Conservation (phyloP, 371 early-diverging fungal genomes). For the Homolaphlyctis polyrhiza region DNA sequence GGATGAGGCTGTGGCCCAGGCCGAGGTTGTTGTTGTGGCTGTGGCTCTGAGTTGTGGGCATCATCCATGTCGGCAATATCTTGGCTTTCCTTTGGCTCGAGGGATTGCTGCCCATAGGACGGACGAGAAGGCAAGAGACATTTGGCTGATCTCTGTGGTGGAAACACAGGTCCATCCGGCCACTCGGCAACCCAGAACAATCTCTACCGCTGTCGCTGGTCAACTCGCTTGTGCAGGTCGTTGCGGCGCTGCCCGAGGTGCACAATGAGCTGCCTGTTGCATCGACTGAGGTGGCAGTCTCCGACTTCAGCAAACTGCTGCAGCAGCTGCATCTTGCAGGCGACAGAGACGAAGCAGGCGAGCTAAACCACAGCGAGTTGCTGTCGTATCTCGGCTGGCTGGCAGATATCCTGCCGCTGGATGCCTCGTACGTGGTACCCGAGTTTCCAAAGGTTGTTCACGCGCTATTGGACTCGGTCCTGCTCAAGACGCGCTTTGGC, state of each 20-base stretch:
- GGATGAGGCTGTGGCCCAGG: no score
- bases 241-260: not conserved
- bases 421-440: not conserved
- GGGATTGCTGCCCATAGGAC: no score
- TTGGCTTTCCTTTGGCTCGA: no score
- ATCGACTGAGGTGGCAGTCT: not conserved
- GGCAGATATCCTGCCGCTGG: not conserved
- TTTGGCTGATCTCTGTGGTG: no score
- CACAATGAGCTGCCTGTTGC: not conserved
- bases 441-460: conserved; percentile 5
- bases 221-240: not conserved
- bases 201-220: not conserved
- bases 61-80: no score
- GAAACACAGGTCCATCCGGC: not conserved
- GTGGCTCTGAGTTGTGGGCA: no score
- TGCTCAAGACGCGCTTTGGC: conserved; percentile 18
- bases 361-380: not conserved
- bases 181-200: not conserved
- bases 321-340: not conserved
- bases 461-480: conserved; percentile 11
- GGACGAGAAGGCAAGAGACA: no score
- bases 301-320: not conserved
- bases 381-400: not conserved
- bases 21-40: no score
- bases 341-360: not conserved